Evolutionary conservation across 2,329 filamentous ascomycete species (phyloP), one percentile per base, ranked within the genome.

Genomic region (Beauveria australis): DNA sequence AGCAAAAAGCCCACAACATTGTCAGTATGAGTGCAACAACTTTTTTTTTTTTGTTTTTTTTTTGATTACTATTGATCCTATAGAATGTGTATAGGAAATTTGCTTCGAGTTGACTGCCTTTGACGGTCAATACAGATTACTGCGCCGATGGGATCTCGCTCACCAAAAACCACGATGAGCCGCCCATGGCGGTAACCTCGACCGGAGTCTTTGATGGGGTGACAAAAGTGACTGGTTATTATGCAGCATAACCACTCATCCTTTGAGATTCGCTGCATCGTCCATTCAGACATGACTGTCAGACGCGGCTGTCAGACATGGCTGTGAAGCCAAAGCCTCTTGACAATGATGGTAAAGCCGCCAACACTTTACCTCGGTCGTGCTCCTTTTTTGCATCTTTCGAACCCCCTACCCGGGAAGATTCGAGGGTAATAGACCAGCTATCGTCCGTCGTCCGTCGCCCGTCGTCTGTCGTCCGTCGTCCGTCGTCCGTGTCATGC

Each of bases 151-250:
- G 33, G 18, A 40, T 53, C 19, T 53, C 19, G 5, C 30, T 12
- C 10, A 33, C n/a, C 49, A 53, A 53, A 9, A 9, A 14, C 49
- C 30, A 53, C 7, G 12, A 10, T 33, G 49, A 37, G 40, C 33
- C 19, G 19, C 14, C 14, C 49, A 40, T 19, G 1, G 33, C 49
- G n/a, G 83, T 87, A 43, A 71, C 68, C 63, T 80, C 78, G 66
- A 87, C 83, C 57, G 85, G 14, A 63, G 49, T 75, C 75, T 69
- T 87, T 84, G 48, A 79, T 71, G 0, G 79, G 76, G 68, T 87
- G 70, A 0, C 75, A 80, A 40, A 88, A 88, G 70, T 16, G 75
- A 63, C 44, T 78, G 75, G 22, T 22, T 22, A 65, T 87, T 87
- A 24, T 66, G 63, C 4, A 69, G 65, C 62, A 74, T 77, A 3